These are phyloP conservation scores for Dothideomycetes sp. DNA, from an alignment of 2,329 filamentous ascomycete species.

Conservation along the genomic window DNA sequence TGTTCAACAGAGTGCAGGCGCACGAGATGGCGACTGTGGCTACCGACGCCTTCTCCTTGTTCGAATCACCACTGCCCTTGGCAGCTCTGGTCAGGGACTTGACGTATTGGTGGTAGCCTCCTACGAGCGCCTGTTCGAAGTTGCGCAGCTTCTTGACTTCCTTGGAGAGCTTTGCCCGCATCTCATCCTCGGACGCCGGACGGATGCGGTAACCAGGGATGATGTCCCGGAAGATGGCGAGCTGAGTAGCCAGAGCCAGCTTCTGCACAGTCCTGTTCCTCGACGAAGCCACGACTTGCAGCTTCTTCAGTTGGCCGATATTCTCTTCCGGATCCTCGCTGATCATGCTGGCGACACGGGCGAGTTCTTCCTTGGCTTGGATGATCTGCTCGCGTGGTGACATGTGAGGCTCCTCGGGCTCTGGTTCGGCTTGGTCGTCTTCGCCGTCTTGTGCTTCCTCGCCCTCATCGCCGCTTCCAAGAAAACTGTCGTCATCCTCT, in stretches of 20 bases:
- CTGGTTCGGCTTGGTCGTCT: slow-evolving; percentile 35
- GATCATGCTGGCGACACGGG: slow-evolving; percentile 67
- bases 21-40: slow-evolving; percentile 75
- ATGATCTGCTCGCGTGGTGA: slow-evolving; percentile 71
- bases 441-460: slow-evolving; percentile 32
- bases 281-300: slow-evolving; percentile 65
- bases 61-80: slow-evolving; percentile 10
- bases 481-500: slow-evolving; percentile 55
- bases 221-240: slow-evolving; percentile 87
- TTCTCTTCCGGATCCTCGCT: slow-evolving; percentile 94
- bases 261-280: slow-evolving; percentile 69
- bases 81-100: slow-evolving; percentile 57
- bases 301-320: slow-evolving; percentile 63
- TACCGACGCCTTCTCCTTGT: slow-evolving; percentile 36
- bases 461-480: slow-evolving; percentile 39
- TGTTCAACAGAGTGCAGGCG: slow-evolving; percentile 67
- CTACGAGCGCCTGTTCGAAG: slow-evolving; percentile 81
- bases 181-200: slow-evolving; percentile 63
- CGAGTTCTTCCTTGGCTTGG: slow-evolving; percentile 85
- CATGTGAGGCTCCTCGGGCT: slow-evolving; percentile 51
- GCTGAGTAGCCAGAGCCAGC: slow-evolving; percentile 74
- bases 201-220: slow-evolving; percentile 96
- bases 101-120: slow-evolving; percentile 77
- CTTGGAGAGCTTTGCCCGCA: slow-evolving; percentile 76
- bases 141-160: slow-evolving; percentile 73